Conservation (phyloP, 169 alveolate species). For the Cryptosporidium tyzzeri region DNA sequence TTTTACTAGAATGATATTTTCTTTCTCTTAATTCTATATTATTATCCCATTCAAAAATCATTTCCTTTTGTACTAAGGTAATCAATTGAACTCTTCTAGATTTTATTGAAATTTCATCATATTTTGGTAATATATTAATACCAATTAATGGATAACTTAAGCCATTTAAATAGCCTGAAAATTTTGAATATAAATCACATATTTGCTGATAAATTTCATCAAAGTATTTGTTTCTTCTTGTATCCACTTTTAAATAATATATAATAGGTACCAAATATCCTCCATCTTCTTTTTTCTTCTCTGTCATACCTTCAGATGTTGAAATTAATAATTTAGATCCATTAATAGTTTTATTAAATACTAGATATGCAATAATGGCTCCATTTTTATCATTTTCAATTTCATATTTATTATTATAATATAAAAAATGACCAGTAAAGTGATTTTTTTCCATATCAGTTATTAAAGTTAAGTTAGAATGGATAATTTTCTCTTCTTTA, state of each 20-base stretch:
- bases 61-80: neutral
- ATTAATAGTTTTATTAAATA: neutral
- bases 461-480: slow-evolving; percentile 48
- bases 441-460: slow-evolving; percentile 27
- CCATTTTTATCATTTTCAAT: neutral
- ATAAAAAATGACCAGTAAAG: slow-evolving; percentile 52
- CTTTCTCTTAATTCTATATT: slow-evolving; percentile 12
- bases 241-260: slow-evolving; percentile 33
- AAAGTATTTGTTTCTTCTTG: slow-evolving; percentile 17
- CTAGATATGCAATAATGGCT: slow-evolving; percentile 26
- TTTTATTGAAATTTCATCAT: slow-evolving; percentile 44
- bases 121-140: slow-evolving; percentile 56
- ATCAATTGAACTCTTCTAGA: slow-evolving; percentile 37
- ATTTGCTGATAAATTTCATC: slow-evolving; percentile 13
- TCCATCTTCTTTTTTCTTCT: slow-evolving; percentile 19
- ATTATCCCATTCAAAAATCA: slow-evolving; percentile 23
- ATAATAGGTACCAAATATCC: slow-evolving; percentile 57
- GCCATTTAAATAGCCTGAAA: slow-evolving; percentile 30
- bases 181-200: neutral
- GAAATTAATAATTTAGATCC: slow-evolving; percentile 10
- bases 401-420: slow-evolving; percentile 18
- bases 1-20: neutral
- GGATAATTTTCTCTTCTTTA: neutral
- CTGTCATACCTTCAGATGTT: slow-evolving; percentile 38
- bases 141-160: slow-evolving; percentile 42